A percentile compares a stretch with the other conserved stretches of the same genome.
phyloP scores from a whole-genome alignment of 176 grass and related monocot genomes.

The Carex parvula region DNA sequence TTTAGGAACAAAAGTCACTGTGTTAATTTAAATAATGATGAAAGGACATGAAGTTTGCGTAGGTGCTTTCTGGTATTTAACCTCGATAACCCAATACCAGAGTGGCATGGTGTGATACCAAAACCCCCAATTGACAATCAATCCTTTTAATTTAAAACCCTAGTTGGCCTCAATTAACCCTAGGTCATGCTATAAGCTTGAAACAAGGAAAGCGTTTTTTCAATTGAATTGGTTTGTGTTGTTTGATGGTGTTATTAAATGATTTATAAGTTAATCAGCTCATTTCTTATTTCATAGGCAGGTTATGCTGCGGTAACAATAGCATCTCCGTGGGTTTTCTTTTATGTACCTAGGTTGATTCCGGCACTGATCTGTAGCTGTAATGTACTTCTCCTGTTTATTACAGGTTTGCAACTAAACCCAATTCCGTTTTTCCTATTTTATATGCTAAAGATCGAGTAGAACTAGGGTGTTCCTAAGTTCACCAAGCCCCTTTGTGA shows the following conservation, averaged over 20 bases:
- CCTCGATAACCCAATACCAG: not conserved
- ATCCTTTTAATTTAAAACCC: not conserved
- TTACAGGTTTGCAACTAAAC: slow-evolving; percentile 61
- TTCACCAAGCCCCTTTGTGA: too few relatives aligned
- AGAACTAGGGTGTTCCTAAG: too few relatives aligned
- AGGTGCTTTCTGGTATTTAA: not conserved
- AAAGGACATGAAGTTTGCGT: not conserved
- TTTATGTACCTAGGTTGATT: slow-evolving; percentile 56
- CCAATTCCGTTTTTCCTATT: slow-evolving; percentile 10
- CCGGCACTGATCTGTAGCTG: slow-evolving; percentile 79
- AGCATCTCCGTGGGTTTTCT: slow-evolving; percentile 91
- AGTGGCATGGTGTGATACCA: not conserved
- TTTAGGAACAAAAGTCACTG: not conserved
- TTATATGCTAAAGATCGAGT: not conserved
- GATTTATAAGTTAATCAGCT: not conserved
- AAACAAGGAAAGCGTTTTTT: not conserved
- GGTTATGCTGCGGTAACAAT: slow-evolving; percentile 66
- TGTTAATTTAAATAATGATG: not conserved
- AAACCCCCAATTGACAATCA: not conserved
- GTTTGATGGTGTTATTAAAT: not conserved
- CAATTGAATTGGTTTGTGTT: not conserved
- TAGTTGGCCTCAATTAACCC: not conserved
- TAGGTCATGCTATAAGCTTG: not conserved
- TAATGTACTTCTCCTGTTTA: slow-evolving; percentile 67
- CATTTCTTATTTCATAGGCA: slow-evolving; percentile 52